These are phyloP conservation scores for Solioccasus polychromus DNA, from an alignment of 768 basidiomycete genomes.

Conservation along the genomic window DNA sequence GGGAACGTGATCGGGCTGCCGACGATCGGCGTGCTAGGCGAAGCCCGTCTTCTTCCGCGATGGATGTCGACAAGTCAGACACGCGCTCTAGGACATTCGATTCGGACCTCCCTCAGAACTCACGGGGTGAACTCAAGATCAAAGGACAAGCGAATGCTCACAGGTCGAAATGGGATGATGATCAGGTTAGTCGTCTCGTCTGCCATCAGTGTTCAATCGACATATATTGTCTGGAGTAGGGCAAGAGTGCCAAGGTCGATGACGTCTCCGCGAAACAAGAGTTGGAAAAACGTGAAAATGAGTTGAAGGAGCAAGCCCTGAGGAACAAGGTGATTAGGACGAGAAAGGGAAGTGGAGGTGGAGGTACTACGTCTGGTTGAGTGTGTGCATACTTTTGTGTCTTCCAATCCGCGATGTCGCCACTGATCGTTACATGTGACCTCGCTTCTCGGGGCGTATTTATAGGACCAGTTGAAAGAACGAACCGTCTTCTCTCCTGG, in stretches of 20 bases:
- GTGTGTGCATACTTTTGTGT: conserved; percentile 18
- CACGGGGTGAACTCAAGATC: conserved; percentile 61
- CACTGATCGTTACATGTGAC: conserved; percentile 23
- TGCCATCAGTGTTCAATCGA: conserved; percentile 5
- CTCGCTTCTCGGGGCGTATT: conserved; percentile 22
- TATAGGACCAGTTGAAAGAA: conserved; percentile 21
- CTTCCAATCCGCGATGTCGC: conserved; percentile 12
- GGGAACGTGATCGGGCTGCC: conserved; percentile 19
- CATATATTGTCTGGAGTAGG: conserved; percentile 19
- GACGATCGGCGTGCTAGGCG: conserved; percentile 25
- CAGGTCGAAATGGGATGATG: conserved; percentile 54
- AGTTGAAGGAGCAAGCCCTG: conserved; percentile 76
- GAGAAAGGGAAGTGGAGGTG: conserved; percentile 46
- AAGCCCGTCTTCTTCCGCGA: conserved; percentile 22
- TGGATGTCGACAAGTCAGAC: conserved; percentile 25
- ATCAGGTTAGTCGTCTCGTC: conserved; percentile 21
- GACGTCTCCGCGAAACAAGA: conserved; percentile 36
- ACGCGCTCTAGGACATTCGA: conserved; percentile 24
- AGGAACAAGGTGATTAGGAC: conserved; percentile 81
- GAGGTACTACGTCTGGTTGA: conserved; percentile 20
- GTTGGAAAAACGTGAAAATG: conserved; percentile 68
- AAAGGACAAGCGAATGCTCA: conserved; percentile 65
- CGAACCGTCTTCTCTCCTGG: conserved; percentile 19
- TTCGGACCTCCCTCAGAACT: conserved; percentile 30
- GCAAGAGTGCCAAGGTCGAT: conserved; percentile 4